These are phyloP conservation scores for Lathyrus sativus DNA, from an alignment of 306 rosid genomes.

Conservation along the genomic window DNA sequence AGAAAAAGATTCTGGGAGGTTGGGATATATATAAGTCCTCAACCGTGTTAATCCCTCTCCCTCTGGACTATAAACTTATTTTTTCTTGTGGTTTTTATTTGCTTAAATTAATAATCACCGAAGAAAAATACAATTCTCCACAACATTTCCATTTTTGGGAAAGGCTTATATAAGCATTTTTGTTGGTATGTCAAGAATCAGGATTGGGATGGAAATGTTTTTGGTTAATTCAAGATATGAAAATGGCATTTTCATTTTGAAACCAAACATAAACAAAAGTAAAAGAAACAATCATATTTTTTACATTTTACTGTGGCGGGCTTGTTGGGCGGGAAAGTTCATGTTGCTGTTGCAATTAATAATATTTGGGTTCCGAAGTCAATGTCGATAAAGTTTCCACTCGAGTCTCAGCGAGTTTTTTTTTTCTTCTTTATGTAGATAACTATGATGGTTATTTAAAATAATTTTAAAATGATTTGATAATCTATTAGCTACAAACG, in stretches of 20 bases:
- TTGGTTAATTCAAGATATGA: neutral
- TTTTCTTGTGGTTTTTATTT: slow-evolving; percentile 40
- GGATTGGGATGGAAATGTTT: slow-evolving; percentile 21
- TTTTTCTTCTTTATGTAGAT: too few species aligned
- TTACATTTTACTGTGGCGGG: too few species aligned
- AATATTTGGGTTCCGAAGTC: too few species aligned
- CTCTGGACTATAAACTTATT: slow-evolving; percentile 31
- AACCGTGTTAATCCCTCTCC: slow-evolving; percentile 35
- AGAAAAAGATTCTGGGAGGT: slow-evolving; percentile 33
- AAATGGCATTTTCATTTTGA: neutral
- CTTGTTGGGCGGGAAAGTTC: too few species aligned
- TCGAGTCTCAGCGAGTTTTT: too few species aligned
- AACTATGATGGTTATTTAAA: too few species aligned
- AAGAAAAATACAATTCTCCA: slow-evolving; percentile 27
- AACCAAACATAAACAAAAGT: neutral
- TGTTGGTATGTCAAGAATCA: slow-evolving; percentile 28
- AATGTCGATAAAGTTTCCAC: too few species aligned
- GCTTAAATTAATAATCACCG: slow-evolving; percentile 41
- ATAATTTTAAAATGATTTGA: too few species aligned
- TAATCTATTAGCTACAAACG: too few species aligned
- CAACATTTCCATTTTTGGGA: slow-evolving; percentile 21
- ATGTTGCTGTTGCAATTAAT: too few species aligned
- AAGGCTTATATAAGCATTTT: slow-evolving; percentile 14
- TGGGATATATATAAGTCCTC: slow-evolving; percentile 29
- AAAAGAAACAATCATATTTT: neutral